phyloP scores from a whole-genome alignment of 768 basidiomycete genomes.

The Russula vinacea region DNA sequence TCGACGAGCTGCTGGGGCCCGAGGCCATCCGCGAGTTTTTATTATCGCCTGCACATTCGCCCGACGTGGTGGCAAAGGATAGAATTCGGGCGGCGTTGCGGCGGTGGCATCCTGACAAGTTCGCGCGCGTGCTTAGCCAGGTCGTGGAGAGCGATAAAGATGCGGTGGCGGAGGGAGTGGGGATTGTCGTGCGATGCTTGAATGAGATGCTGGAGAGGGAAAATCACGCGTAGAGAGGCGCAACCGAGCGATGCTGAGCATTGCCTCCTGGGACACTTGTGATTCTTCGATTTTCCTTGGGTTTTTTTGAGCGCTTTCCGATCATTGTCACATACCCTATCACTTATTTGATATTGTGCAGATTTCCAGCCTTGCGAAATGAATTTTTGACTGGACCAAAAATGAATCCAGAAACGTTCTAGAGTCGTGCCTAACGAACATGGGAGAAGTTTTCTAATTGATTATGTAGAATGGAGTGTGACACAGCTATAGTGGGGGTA shows the following conservation, averaged over 20 bases:
- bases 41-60: slow-evolving; percentile 60
- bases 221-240: slow-evolving; percentile 3
- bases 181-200: slow-evolving; percentile 54
- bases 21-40: slow-evolving; percentile 56
- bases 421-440: background rate
- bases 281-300: background rate
- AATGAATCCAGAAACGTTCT: background rate
- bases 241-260: slow-evolving; percentile 17
- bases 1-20: slow-evolving; percentile 51
- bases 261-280: slow-evolving; percentile 10
- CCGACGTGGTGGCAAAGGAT: slow-evolving; percentile 55
- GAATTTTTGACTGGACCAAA: background rate
- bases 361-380: slow-evolving; percentile 9
- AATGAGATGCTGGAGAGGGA: slow-evolving; percentile 27
- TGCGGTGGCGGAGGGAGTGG: slow-evolving; percentile 59
- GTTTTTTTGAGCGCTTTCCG: background rate
- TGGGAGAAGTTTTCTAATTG: slow-evolving; percentile 1
- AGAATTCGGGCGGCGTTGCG: slow-evolving; percentile 64
- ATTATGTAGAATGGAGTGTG: slow-evolving; percentile 15
- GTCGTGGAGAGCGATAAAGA: slow-evolving; percentile 52
- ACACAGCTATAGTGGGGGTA: slow-evolving; percentile 19
- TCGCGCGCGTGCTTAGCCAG: slow-evolving; percentile 52
- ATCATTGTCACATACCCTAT: slow-evolving; percentile 9
- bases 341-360: slow-evolving; percentile 14
- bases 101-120: slow-evolving; percentile 81